These are phyloP conservation scores for Cryptococcus sp. DNA, from an alignment of 1,284 basidiomycete genomes.

Conservation along the genomic window DNA sequence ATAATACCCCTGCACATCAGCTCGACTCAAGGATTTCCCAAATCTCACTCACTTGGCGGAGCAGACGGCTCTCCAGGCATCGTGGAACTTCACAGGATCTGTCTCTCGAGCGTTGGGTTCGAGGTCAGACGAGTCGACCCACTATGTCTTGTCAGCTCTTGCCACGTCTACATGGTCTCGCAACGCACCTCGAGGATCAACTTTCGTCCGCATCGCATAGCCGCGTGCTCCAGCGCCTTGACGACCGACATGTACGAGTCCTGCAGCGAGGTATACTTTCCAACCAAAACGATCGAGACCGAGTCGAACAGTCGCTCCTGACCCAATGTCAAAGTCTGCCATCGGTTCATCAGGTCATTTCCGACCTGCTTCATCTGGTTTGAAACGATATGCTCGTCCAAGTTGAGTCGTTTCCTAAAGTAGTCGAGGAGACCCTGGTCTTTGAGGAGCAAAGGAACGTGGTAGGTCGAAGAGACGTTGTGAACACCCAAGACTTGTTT, in stretches of 20 bases:
- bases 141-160: conserved; percentile 52
- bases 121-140: conserved; percentile 95
- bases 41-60: conserved; percentile 64
- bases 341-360: conserved; percentile 60
- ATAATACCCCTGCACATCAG: conserved; percentile 71
- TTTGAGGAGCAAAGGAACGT: conserved; percentile 88
- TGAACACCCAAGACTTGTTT: conserved; percentile 96
- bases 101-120: conserved; percentile 72
- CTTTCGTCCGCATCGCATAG: conserved; percentile 82
- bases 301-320: conserved; percentile 82
- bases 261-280: conserved; percentile 95
- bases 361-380: conserved; percentile 60
- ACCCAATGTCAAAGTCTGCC: conserved; percentile 74
- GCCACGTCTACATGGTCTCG: no score
- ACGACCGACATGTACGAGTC: conserved; percentile 99
- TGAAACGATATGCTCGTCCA: conserved; percentile 58
- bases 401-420: conserved; percentile 72
- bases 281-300: conserved; percentile 87
- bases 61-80: conserved; percentile 90
- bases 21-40: background rate
- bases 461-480: conserved; percentile 94
- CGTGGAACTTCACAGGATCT: conserved; percentile 86
- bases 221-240: conserved; percentile 95
- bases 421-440: conserved; percentile 87
- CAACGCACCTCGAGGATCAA: conserved; percentile 66